These are phyloP conservation scores for Auriscalpium orientale DNA, from an alignment of 768 basidiomycete genomes.

Conservation along the genomic window DNA sequence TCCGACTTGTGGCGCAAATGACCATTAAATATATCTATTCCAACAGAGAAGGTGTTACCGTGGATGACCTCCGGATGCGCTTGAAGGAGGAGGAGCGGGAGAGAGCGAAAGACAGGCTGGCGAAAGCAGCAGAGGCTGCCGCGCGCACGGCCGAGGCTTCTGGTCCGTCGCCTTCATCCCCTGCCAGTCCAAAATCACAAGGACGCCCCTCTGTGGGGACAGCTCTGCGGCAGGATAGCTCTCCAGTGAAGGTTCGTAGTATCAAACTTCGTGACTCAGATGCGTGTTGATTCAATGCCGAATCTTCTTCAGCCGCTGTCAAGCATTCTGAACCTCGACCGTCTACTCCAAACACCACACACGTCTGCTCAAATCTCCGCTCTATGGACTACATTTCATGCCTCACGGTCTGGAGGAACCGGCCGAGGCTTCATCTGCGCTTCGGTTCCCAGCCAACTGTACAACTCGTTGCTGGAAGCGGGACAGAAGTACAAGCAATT, in stretches of 20 bases:
- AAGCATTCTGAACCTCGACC: slow-evolving; percentile 70
- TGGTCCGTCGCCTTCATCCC: slow-evolving; percentile 2
- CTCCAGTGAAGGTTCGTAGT: slow-evolving; percentile 53
- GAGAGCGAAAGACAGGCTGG: slow-evolving; percentile 1
- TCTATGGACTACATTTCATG: slow-evolving; percentile 88
- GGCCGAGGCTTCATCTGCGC: slow-evolving; percentile 85
- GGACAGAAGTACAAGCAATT: slow-evolving; percentile 70
- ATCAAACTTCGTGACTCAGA: neutral
- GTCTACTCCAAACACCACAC: slow-evolving; percentile 59
- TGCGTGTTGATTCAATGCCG: neutral
- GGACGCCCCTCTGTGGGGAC: slow-evolving; percentile 5
- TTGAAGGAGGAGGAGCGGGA: slow-evolving; percentile 5
- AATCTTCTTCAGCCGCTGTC: slow-evolving; percentile 57
- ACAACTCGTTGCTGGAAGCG: slow-evolving; percentile 57
- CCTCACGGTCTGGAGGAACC: slow-evolving; percentile 69
- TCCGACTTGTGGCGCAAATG: neutral
- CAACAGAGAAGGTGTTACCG: slow-evolving; percentile 4
- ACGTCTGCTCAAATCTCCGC: slow-evolving; percentile 66
- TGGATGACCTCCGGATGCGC: slow-evolving; percentile 7
- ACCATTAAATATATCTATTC: slow-evolving; percentile 1
- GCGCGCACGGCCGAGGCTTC: slow-evolving; percentile 2
- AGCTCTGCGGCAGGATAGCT: slow-evolving; percentile 47
- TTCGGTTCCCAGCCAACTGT: slow-evolving; percentile 62
- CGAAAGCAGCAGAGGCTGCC: slow-evolving; percentile 12
- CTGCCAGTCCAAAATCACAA: slow-evolving; percentile 5